Evolutionary conservation across 345 rosid genomes (phyloP).

Genomic region (Orychophragmus violaceus): DNA sequence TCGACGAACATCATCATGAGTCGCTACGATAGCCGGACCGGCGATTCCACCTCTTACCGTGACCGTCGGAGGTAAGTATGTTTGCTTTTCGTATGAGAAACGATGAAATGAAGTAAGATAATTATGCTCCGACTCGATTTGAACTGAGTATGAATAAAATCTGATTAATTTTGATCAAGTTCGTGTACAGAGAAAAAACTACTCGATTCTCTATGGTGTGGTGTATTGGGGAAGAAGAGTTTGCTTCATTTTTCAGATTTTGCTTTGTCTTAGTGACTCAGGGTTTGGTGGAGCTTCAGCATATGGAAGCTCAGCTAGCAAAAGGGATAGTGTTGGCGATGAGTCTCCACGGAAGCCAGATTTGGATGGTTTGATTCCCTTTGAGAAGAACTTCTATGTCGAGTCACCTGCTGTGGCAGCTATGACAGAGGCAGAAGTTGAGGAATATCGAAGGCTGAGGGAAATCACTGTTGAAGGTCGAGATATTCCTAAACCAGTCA

Average conservation of each 20-base stretch:
- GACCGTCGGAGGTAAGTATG: conserved; percentile 68
- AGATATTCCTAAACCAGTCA: conserved; percentile 90
- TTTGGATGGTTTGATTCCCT: conserved; percentile 89
- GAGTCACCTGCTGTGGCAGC: conserved; percentile 76
- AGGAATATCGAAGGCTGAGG: conserved; percentile 61
- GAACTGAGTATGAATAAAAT: not conserved
- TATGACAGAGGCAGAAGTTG: conserved; percentile 74
- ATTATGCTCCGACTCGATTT: not conserved
- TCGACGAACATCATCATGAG: conserved; percentile 57
- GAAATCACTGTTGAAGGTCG: conserved; percentile 92
- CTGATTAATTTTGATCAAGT: not conserved
- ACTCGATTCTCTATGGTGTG: not conserved
- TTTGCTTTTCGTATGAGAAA: not conserved
- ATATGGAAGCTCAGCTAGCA: conserved; percentile 49
- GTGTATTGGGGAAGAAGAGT: conserved; percentile 7
- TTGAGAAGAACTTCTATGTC: conserved; percentile 85
- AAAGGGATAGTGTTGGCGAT: conserved; percentile 44
- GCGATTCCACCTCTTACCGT: conserved; percentile 87
- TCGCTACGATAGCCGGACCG: conserved; percentile 88
- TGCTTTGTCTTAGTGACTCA: conserved; percentile 57
- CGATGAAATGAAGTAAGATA: not conserved
- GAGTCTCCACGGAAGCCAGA: conserved; percentile 63
- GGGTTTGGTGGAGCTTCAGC: conserved; percentile 83
- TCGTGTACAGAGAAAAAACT: not conserved
- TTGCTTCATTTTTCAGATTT: conserved; percentile 15